These are phyloP conservation scores for Colletotrichum siamense DNA, from an alignment of 2,329 filamentous ascomycete genomes.

Conservation along the genomic window DNA sequence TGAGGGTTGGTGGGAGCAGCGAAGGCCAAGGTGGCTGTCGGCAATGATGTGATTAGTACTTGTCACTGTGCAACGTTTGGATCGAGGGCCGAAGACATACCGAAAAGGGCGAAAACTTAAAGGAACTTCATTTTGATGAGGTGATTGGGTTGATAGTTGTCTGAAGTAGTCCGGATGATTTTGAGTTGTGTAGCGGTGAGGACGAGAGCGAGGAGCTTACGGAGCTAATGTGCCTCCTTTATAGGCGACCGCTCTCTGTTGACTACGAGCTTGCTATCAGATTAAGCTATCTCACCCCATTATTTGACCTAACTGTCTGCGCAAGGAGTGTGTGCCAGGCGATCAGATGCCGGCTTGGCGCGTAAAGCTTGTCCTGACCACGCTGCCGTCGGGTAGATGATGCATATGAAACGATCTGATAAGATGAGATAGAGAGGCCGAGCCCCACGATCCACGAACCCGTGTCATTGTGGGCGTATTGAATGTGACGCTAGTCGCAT, in stretches of 20 bases:
- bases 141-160: neutral
- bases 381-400: neutral
- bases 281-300: neutral
- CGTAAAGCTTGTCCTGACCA: neutral
- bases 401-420: neutral
- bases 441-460: neutral
- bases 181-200: neutral
- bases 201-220: neutral
- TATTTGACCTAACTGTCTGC: neutral
- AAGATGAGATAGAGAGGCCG: neutral
- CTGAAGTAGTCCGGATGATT: neutral
- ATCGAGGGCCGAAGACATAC: neutral
- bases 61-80: too few species aligned
- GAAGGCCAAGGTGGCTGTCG: neutral
- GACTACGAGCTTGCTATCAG: neutral
- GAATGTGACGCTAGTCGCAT: neutral
- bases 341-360: neutral
- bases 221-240: neutral
- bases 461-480: neutral
- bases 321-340: neutral
- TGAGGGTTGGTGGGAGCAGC: neutral
- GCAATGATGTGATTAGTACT: too few species aligned
- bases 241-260: neutral
- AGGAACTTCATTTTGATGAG: neutral
- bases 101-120: neutral